Percentiles rank a stretch among this genome's conserved stretches.
phyloP scores from a whole-genome alignment of 805 yeast species.

The Metschnikowia corniflorae region DNA sequence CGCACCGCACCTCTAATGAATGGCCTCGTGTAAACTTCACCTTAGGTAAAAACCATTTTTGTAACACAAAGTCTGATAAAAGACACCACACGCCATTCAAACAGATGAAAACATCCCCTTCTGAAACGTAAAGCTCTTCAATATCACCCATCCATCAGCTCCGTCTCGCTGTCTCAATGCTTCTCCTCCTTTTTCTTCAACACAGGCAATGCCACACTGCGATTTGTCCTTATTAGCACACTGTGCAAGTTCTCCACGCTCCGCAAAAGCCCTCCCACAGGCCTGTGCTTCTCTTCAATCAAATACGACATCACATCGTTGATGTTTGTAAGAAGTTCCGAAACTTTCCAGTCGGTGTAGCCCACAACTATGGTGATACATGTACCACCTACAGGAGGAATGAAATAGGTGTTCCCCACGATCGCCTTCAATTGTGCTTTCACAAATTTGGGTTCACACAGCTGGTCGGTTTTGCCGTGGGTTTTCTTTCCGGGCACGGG shows the following conservation, averaged over 20 bases:
- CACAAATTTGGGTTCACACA: conserved; percentile 64
- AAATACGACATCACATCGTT: conserved; percentile 50
- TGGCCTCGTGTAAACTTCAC: too few relatives aligned
- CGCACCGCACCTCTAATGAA: too few relatives aligned
- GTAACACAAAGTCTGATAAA: too few relatives aligned
- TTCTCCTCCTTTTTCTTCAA: conserved; percentile 11
- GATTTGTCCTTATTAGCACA: conserved; percentile 60
- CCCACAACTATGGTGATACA: conserved; percentile 63
- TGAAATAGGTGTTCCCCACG: conserved; percentile 55
- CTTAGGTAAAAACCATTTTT: too few relatives aligned
- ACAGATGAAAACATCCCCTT: too few relatives aligned
- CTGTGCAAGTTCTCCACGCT: conserved; percentile 44
- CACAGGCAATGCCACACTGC: conserved; percentile 65
- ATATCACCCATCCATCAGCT: too few relatives aligned
- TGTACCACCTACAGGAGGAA: conserved; percentile 58
- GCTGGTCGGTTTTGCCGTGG: conserved; percentile 47
- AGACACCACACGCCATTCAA: too few relatives aligned
- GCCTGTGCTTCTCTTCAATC: conserved; percentile 39
- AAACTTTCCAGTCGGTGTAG: conserved; percentile 41
- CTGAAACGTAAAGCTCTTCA: too few relatives aligned
- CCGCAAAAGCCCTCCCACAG: conserved; percentile 57
- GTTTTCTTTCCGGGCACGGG: conserved; percentile 35
- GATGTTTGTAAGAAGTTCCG: conserved; percentile 49
- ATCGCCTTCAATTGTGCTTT: conserved; percentile 62
- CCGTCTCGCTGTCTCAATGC: too few relatives aligned